Percentiles rank a stretch among this genome's conserved stretches.
phyloP scores from a whole-genome alignment of 73 alveolate species.

The Durusdinium trenchii region DNA sequence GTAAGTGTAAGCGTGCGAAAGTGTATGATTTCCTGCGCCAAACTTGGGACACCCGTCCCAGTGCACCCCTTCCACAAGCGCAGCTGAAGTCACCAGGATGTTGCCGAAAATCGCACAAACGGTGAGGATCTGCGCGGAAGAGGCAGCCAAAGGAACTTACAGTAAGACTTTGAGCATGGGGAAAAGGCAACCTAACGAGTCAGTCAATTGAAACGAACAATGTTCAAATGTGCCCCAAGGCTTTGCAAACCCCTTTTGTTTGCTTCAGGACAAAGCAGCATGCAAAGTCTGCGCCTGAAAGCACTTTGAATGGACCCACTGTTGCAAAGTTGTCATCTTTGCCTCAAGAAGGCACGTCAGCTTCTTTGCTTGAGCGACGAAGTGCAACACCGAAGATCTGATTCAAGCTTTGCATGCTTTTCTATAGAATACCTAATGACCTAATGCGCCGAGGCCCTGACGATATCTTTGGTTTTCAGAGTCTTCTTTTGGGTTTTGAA shows the following conservation, averaged over 20 bases:
- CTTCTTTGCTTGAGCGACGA: no score
- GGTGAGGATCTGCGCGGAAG: not conserved
- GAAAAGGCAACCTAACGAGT: not conserved
- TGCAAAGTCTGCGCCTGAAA: not conserved
- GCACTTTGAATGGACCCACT: constrained; percentile 28
- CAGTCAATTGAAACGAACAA: not conserved
- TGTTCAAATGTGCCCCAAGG: not conserved
- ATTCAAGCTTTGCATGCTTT: no score
- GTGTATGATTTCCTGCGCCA: no score
- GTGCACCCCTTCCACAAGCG: not conserved
- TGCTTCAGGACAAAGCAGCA: not conserved
- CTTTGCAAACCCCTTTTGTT: not conserved
- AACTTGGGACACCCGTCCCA: no score
- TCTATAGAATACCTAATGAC: no score
- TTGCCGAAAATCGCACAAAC: constrained; percentile 66
- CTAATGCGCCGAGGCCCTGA: not conserved
- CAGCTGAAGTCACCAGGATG: not conserved
- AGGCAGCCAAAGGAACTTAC: not conserved
- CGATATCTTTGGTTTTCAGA: not conserved
- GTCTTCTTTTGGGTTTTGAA: constrained; percentile 55
- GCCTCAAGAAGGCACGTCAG: not conserved
- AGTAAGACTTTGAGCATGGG: not conserved
- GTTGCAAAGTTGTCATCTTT: constrained; percentile 15
- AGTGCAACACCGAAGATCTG: no score
- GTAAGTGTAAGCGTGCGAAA: no score